Conservation (phyloP, 2,329 filamentous ascomycete species). For the Diaporthe caulivora region DNA sequence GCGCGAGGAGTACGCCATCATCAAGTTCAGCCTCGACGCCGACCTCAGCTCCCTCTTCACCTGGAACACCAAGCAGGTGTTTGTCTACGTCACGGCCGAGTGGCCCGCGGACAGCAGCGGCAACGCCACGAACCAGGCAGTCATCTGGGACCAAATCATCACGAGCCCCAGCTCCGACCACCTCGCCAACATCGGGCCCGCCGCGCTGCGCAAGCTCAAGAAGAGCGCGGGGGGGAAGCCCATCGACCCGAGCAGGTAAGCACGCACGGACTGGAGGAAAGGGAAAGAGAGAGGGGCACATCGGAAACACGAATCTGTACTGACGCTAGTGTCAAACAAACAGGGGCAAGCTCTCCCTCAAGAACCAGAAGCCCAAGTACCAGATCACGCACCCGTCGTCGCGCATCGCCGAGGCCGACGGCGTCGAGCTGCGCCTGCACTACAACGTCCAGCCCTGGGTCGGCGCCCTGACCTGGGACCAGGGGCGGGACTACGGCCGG, state of each 20-base stretch:
- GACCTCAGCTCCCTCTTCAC: constrained; percentile 94
- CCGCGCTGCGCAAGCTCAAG: constrained; percentile 72
- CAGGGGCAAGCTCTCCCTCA: constrained; percentile 80
- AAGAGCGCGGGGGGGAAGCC: constrained; percentile 70
- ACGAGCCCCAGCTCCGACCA: constrained; percentile 76
- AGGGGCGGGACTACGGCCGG: constrained; percentile 64
- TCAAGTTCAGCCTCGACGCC: constrained; percentile 92
- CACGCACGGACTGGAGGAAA: constrained; percentile 44
- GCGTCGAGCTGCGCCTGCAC: constrained; percentile 84
- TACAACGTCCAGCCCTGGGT: constrained; percentile 99
- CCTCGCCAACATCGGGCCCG: constrained; percentile 70
- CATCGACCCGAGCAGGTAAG: constrained; percentile 69
- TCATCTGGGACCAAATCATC: constrained; percentile 98
- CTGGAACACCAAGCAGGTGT: constrained; percentile 99
- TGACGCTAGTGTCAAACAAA: background rate
- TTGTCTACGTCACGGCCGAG: constrained; percentile 92
- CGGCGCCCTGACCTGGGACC: constrained; percentile 86
- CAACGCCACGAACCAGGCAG: constrained; percentile 73
- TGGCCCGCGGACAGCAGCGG: constrained; percentile 60
- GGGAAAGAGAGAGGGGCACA: too few species aligned
- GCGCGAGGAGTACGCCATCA: constrained; percentile 94
- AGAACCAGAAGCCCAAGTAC: constrained; percentile 94
- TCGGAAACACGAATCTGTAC: background rate
- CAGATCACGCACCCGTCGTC: constrained; percentile 93
- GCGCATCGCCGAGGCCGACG: constrained; percentile 77